phyloP scores from a whole-genome alignment of 257 asterid species.

The Gentiana straminea region DNA sequence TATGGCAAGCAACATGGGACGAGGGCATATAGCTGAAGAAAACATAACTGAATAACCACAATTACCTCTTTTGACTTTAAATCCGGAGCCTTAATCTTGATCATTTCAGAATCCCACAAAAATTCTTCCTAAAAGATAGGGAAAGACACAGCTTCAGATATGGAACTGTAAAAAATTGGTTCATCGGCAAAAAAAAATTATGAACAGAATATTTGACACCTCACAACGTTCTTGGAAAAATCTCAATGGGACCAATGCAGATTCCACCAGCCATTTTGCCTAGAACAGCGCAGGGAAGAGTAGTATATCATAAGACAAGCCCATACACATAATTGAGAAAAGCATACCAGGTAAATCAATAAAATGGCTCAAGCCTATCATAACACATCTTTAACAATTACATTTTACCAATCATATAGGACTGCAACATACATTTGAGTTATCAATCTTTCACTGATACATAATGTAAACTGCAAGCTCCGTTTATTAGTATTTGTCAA shows the following conservation, averaged over 20 bases:
- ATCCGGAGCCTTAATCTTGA: constrained; percentile 89
- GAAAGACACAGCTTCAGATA: constrained; percentile 13
- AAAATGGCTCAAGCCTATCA: no score
- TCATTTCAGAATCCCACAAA: constrained; percentile 92
- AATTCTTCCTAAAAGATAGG: constrained; percentile 68
- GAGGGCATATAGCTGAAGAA: background rate
- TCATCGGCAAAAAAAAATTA: background rate
- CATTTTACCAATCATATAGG: no score
- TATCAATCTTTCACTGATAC: no score
- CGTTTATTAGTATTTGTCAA: no score
- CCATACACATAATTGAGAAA: no score
- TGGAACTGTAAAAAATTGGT: background rate
- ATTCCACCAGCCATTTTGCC: constrained; percentile 99
- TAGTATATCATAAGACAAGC: no score
- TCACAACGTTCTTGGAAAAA: constrained; percentile 97
- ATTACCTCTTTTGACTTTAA: constrained; percentile 95
- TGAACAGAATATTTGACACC: constrained; percentile 29
- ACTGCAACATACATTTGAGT: no score
- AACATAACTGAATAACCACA: constrained; percentile 2
- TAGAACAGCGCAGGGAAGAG: constrained; percentile 11
- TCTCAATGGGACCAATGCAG: constrained; percentile 85
- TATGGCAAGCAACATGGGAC: no score
- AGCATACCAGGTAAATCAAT: no score
- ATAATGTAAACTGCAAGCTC: no score
- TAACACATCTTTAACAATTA: no score